Evolutionary conservation across 2,329 filamentous ascomycete species (phyloP).

Genomic region (Didymella glomerata): DNA sequence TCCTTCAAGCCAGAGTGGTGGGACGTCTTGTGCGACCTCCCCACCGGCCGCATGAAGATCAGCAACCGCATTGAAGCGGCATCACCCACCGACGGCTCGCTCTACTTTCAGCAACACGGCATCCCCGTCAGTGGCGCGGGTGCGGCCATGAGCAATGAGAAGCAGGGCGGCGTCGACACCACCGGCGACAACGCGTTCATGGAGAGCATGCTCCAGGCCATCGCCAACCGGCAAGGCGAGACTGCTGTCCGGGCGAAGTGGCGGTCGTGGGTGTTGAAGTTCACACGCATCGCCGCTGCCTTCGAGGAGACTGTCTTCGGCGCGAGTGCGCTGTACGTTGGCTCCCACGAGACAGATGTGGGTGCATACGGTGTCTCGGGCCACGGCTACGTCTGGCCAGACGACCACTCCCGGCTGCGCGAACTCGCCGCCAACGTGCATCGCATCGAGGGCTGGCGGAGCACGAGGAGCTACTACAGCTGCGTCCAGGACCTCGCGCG

Average conservation of each 20-base stretch:
- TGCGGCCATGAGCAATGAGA: conserved; percentile 36
- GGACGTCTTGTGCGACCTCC: conserved; percentile 94
- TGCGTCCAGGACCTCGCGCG: conserved; percentile 73
- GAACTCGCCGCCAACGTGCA: conserved; percentile 92
- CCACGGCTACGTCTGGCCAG: conserved; percentile 94
- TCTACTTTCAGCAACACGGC: conserved; percentile 82
- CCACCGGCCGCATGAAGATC: conserved; percentile 92
- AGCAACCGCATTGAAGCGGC: conserved; percentile 85
- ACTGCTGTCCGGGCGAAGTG: conserved; percentile 90
- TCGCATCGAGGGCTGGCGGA: conserved; percentile 95
- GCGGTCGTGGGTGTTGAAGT: conserved; percentile 93
- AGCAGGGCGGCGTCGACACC: conserved; percentile 64
- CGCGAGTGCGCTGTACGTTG: conserved; percentile 86
- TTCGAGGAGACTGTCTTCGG: conserved; percentile 98
- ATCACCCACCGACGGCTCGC: conserved; percentile 80
- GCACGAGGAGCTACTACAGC: conserved; percentile 92
- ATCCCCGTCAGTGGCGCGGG: conserved; percentile 40
- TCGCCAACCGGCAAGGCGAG: conserved; percentile 83
- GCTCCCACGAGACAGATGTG: conserved; percentile 69
- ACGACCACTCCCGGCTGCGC: conserved; percentile 79
- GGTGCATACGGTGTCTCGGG: conserved; percentile 68
- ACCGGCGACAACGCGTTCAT: conserved; percentile 92
- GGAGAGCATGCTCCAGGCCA: conserved; percentile 82
- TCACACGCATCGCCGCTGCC: conserved; percentile 88
- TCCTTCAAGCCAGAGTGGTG: conserved; percentile 97